Percentiles rank a stretch among this genome's conserved stretches.
Evolutionary conservation across 2,329 filamentous ascomycete species (phyloP).

Genomic region (Elsinoe arachidis): DNA sequence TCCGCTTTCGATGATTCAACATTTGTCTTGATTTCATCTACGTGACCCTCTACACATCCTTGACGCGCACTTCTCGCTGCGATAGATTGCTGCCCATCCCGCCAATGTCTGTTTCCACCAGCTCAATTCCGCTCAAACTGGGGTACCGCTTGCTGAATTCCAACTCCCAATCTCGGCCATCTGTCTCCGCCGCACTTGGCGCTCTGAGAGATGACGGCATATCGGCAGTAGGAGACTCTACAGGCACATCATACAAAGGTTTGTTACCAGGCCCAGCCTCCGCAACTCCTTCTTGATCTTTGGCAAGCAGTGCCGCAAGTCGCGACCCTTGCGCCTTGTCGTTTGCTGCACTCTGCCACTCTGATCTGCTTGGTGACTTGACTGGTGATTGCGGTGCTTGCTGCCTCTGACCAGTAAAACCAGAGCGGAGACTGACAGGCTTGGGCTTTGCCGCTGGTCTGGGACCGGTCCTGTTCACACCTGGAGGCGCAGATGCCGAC

Average conservation of each 20-base stretch:
- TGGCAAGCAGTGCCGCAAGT: slow-evolving; percentile 29
- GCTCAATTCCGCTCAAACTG: slow-evolving; percentile 74
- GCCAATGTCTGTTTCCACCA: slow-evolving; percentile 54
- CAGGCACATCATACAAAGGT: slow-evolving; percentile 9
- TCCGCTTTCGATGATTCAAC: not conserved
- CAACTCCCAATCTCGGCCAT: slow-evolving; percentile 45
- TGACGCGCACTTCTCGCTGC: slow-evolving; percentile 14
- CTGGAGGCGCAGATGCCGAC: slow-evolving; percentile 27
- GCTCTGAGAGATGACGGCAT: too few species aligned
- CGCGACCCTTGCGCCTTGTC: slow-evolving; percentile 13
- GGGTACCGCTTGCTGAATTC: slow-evolving; percentile 83
- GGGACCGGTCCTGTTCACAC: slow-evolving; percentile 17
- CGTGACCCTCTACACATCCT: slow-evolving; percentile 13
- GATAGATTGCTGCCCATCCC: slow-evolving; percentile 11
- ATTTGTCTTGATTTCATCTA: slow-evolving; percentile 6
- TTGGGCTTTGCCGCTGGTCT: slow-evolving; percentile 16
- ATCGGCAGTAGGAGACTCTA: not conserved
- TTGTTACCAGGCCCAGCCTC: slow-evolving; percentile 20
- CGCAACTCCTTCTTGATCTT: slow-evolving; percentile 30
- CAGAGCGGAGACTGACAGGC: not conserved
- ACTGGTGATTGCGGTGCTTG: slow-evolving; percentile 6
- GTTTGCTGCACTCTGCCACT: slow-evolving; percentile 32
- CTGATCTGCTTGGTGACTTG: not conserved
- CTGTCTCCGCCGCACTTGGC: not conserved
- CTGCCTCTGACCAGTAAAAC: not conserved